phyloP scores from a whole-genome alignment of 1,284 basidiomycete genomes.

The Kalmanozyma brasiliensis region DNA sequence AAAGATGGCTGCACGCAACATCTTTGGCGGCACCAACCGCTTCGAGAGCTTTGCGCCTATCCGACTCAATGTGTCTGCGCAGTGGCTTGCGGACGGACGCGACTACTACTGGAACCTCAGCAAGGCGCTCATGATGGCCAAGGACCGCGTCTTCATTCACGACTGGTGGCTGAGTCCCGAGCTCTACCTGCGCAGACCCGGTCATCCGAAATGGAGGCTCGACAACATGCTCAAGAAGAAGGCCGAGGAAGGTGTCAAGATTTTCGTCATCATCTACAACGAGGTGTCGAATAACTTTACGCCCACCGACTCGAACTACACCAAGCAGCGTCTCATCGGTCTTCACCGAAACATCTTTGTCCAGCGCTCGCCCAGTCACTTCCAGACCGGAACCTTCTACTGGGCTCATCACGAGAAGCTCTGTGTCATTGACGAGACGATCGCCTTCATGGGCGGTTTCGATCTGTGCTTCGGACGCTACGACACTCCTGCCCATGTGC shows the following conservation, averaged over 20 bases:
- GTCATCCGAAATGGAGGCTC: constrained; percentile 85
- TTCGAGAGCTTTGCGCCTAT: constrained; percentile 90
- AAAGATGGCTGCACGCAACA: constrained; percentile 79
- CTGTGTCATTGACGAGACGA: constrained; percentile 95
- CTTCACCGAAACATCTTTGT: constrained; percentile 95
- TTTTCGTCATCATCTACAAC: constrained; percentile 86
- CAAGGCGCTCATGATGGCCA: constrained; percentile 88
- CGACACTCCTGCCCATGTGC: constrained; percentile 91
- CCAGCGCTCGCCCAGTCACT: constrained; percentile 95
- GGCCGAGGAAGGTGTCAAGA: constrained; percentile 94
- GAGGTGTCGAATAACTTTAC: constrained; percentile 98
- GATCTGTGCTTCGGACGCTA: constrained; percentile 77
- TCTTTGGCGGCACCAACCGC: constrained; percentile 80
- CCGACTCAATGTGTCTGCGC: constrained; percentile 88
- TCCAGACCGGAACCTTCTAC: constrained; percentile 96
- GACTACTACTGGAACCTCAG: constrained; percentile 77
- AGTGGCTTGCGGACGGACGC: constrained; percentile 98
- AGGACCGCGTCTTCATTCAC: constrained; percentile 73
- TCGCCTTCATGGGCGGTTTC: constrained; percentile 97
- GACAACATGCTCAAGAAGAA: constrained; percentile 90
- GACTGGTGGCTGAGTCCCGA: constrained; percentile 73
- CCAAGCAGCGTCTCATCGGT: constrained; percentile 85
- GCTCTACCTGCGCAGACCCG: constrained; percentile 83
- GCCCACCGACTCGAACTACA: constrained; percentile 74
- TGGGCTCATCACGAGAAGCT: constrained; percentile 97